Conservation (phyloP, 140 eudicot species). For the Bidens hawaiensis region DNA sequence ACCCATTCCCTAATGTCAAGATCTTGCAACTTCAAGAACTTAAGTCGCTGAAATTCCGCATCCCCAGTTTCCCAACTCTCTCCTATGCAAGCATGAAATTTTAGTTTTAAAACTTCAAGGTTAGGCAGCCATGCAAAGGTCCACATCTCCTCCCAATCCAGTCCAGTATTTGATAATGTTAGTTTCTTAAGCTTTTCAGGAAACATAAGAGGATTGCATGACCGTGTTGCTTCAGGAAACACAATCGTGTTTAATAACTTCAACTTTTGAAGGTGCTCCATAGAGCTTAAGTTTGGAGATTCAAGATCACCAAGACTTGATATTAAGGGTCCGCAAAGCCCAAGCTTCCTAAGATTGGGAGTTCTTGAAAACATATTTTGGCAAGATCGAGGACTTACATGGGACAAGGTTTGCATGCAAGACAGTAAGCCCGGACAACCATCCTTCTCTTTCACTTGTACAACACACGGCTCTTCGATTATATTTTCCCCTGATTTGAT, state of each 20-base stretch:
- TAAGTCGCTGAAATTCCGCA: constrained; percentile 20
- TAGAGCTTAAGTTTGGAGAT: constrained; percentile 6
- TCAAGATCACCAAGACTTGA: constrained; percentile 12
- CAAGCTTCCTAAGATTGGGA: constrained; percentile 28
- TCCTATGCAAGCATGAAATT: constrained; percentile 30
- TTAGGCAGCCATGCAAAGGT: constrained; percentile 15
- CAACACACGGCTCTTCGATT: neutral
- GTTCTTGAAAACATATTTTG: constrained; percentile 7
- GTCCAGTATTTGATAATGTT: constrained; percentile 22
- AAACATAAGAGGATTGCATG: neutral
- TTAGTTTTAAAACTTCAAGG: constrained; percentile 39
- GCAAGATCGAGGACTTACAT: constrained; percentile 22
- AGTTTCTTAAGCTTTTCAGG: constrained; percentile 29
- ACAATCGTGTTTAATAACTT: constrained; percentile 12
- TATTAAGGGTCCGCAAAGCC: constrained; percentile 29
- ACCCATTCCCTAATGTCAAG: constrained; percentile 18
- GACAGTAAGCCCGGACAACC: neutral
- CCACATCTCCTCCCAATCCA: constrained; percentile 38
- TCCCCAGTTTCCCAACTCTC: neutral
- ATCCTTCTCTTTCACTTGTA: neutral
- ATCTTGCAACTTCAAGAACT: constrained; percentile 22
- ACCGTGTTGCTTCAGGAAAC: neutral
- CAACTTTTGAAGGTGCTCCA: constrained; percentile 13
- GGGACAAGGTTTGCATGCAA: constrained; percentile 28
- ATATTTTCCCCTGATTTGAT: constrained; percentile 22